These are phyloP conservation scores for Globisporangium spinosum DNA, from an alignment of 352 stramenopile species.

Conservation along the genomic window DNA sequence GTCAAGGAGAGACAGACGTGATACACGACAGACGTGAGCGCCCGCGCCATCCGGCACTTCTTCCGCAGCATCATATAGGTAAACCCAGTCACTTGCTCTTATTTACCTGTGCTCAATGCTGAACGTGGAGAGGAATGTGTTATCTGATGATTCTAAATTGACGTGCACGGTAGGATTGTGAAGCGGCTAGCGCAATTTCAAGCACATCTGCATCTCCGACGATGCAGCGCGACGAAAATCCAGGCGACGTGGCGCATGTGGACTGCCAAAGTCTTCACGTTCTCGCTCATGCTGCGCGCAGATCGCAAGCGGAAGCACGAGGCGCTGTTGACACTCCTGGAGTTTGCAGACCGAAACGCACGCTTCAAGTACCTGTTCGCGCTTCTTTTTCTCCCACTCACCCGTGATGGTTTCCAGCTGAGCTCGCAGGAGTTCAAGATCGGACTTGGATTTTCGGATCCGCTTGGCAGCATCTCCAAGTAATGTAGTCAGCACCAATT, in stretches of 20 bases:
- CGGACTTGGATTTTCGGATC: constrained; percentile 27
- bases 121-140: not conserved
- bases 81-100: not conserved
- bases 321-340: constrained; percentile 28
- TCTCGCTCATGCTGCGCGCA: constrained; percentile 35
- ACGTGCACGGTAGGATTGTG: constrained; percentile 28
- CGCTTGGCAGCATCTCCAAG: constrained; percentile 38
- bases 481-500: constrained; percentile 23
- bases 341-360: constrained; percentile 7
- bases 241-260: constrained; percentile 82
- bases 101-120: constrained; percentile 1
- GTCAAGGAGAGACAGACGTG: constrained; percentile 27
- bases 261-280: constrained; percentile 47
- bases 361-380: constrained; percentile 16
- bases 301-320: constrained; percentile 33
- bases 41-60: constrained; percentile 63
- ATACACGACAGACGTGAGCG: constrained; percentile 37
- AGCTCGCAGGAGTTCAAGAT: constrained; percentile 34
- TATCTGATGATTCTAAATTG: not conserved
- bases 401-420: constrained; percentile 17
- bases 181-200: constrained; percentile 44
- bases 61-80: constrained; percentile 75
- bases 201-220: constrained; percentile 30
- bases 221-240: constrained; percentile 44
- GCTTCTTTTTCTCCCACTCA: constrained; percentile 26